Conservation (phyloP, 345 rosid genomes). For the Excoecaria cochinchinensis region DNA sequence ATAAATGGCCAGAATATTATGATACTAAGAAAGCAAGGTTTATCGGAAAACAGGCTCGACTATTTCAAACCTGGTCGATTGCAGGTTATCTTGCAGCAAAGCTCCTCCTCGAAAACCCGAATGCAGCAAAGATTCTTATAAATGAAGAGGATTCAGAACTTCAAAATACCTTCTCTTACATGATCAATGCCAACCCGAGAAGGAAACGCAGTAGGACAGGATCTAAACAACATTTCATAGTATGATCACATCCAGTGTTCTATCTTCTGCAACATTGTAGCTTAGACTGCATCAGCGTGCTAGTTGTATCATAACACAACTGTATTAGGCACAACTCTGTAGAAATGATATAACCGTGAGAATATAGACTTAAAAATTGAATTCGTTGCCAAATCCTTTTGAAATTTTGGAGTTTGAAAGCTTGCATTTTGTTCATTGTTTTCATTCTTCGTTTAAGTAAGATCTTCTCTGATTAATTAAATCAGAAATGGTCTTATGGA, state of each 20-base stretch:
- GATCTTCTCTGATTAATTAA: no score
- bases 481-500: no score
- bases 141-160: conserved; percentile 78
- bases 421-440: background rate
- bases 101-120: conserved; percentile 69
- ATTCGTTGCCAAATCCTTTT: background rate
- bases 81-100: conserved; percentile 89
- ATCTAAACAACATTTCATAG: conserved; percentile 16
- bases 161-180: conserved; percentile 57
- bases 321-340: background rate
- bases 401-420: background rate
- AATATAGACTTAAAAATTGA: background rate
- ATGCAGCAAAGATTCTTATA: conserved; percentile 52
- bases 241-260: background rate
- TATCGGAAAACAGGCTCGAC: conserved; percentile 82
- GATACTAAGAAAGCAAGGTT: conserved; percentile 75
- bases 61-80: conserved; percentile 88
- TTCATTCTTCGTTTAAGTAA: background rate
- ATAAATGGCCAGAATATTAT: conserved; percentile 93
- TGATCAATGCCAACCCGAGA: conserved; percentile 67
- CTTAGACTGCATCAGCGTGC: background rate
- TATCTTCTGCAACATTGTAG: background rate
- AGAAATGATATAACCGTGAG: background rate
- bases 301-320: background rate
- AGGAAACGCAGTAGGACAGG: conserved; percentile 50